Base-by-base conservation (phyloP, 2,329 filamentous ascomycete species). In the Aureobasidium sp. region DNA sequence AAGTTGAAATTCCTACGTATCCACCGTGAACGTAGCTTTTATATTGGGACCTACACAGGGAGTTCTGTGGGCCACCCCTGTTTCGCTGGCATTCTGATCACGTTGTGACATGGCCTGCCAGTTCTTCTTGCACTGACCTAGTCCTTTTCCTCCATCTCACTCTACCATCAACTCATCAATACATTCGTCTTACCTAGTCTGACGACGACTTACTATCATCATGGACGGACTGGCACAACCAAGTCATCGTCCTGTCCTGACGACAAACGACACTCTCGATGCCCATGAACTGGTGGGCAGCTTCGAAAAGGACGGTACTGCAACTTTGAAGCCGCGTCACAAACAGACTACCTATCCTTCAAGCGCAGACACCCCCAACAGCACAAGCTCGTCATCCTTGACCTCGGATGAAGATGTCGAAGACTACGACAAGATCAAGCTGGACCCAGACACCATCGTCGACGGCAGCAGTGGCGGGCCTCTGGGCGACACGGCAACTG, bases 391-490 rank as follows among this genome's bases (percentile, higher is more conserved):
- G 2, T 15, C 62, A 17, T 58, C 55, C 7, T 34, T 63, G 29
- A 62, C 62, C 20, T 64, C 63, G 15, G 70, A 71, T 44, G 71
- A 73, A 44, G 72, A 76, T 27, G 69, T 75, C n/a, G 77, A 79
- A 62, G 72, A 76, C 65, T 75, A 76, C 62, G 75, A 75, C 61
- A 69, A 73, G 27, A 63, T 77, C 51, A 68, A 73, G 39, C 62
- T 74, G 9, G 70, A 75, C 56, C 68, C 74, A 2, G 72, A 73
- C 58, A 73, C 71, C 7, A 67, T 76, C 27, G 68, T 75, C 17
- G 67, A 70, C 47, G 74, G 74, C 52, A 71, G 71, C 57, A 61
- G 37, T 31, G 61, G 64, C 12, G 61, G 55, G 12, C 57, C 37
- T 27, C 31, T 62, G 8, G 62, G 62, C 29, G n/a, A 42, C n/a